Evolutionary conservation across 257 asterid genomes (phyloP), one percentile per base, ranked within the genome.

Genomic region (Gentiana macrophylla): DNA sequence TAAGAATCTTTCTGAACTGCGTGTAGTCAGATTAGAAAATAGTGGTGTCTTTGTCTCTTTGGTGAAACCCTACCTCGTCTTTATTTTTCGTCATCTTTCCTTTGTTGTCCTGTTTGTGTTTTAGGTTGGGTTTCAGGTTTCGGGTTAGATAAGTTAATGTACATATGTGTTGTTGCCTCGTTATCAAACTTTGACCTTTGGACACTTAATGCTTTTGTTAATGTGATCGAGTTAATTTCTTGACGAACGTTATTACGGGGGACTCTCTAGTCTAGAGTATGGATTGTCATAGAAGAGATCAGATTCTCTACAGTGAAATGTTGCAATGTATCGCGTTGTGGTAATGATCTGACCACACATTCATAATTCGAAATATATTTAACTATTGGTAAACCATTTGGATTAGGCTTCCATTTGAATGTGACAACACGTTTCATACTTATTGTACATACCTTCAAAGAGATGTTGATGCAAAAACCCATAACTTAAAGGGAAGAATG

Each of bases 391-490:
- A 24, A 24, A 24, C 70, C 86, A 34, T 89, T 89, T 58, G 97
- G 97, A 63, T 70, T 89, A 69, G 90, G 95, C 4, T 89, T 89
- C 72, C 88, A 82, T 50, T 70, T 89, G 68, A 89, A 89, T 68
- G 94, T 89, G 76, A 89, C 89, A 62, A 78, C 57, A 79, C 86
- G 37, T 89, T 84, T 54, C 82, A 82, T 67, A 72, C 92, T 37
- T 89, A 86, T 41, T 80, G 78, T 61, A 63, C 84, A 8, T 84
- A 81, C 50, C 83, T 89, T 12, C 93, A 89, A 59, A 77, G 70
- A 86, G 65, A 89, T 84, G 97, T 60, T 82, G 72, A 37, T 77
- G 55, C 79, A 70, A 35, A 24, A 24, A 24, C 88, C 91, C 32
- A 73, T 75, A 43, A 57, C 73, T 12, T 24, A 24, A 24, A 24